Evolutionary conservation across 768 basidiomycete species (phyloP).

Genomic region (Tylopilus rubrobrunneus): DNA sequence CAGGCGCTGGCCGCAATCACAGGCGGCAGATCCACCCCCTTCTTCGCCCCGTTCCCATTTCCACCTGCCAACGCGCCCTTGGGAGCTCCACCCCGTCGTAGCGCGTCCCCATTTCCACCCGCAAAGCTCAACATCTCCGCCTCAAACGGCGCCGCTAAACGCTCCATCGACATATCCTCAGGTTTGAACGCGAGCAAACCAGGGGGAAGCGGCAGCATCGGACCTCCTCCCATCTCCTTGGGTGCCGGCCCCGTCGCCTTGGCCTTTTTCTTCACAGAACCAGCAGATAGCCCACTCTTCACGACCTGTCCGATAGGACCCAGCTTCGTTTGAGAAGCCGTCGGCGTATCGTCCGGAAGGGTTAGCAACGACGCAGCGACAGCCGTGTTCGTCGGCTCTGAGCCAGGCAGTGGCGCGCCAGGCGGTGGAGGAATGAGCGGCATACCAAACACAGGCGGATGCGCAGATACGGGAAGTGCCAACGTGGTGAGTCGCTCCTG

Average conservation of each 20-base stretch:
- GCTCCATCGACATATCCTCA: conserved; percentile 20
- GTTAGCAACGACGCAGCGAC: conserved; percentile 25
- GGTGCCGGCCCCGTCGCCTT: conserved; percentile 22
- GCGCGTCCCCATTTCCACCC: conserved; percentile 8
- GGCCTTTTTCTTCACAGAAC: conserved; percentile 60
- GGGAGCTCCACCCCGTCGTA: conserved; percentile 1
- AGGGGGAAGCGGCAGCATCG: conserved; percentile 16
- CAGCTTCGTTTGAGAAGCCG: conserved; percentile 60
- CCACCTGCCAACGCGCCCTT: conserved; percentile 11
- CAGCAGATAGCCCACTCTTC: conserved; percentile 43
- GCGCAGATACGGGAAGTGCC: conserved; percentile 26
- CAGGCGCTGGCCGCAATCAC: conserved; percentile 36
- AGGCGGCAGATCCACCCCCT: conserved; percentile 32
- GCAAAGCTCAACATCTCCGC: neutral
- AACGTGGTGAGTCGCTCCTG: conserved; percentile 49
- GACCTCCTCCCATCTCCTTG: conserved; percentile 21
- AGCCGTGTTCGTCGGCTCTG: neutral
- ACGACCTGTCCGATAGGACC: conserved; percentile 77
- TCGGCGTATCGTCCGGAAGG: conserved; percentile 64
- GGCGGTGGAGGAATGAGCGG: conserved; percentile 13
- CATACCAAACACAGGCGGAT: conserved; percentile 14
- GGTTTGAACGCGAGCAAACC: conserved; percentile 19
- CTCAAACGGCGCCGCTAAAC: conserved; percentile 14
- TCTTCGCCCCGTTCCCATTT: conserved; percentile 15
- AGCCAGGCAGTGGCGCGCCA: neutral